Conservation (phyloP, 208 protist species). For the Strigomonas galati region DNA sequence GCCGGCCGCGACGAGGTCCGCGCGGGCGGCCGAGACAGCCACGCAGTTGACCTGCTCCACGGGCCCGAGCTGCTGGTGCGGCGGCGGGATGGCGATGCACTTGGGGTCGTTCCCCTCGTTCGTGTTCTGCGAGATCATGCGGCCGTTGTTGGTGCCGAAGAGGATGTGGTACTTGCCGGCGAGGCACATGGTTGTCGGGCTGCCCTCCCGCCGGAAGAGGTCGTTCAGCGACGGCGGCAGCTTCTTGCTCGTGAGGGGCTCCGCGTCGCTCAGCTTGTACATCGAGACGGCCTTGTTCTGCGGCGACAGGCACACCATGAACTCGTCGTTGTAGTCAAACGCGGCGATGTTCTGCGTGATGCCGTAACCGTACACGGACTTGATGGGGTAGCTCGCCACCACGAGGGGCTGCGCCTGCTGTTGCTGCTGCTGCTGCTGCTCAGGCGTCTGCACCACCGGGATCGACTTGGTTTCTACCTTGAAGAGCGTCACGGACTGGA, state of each 20-base stretch:
- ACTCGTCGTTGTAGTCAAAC: slow-evolving; percentile 84
- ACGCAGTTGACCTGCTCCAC: slow-evolving; percentile 63
- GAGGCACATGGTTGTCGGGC: slow-evolving; percentile 62
- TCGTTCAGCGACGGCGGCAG: slow-evolving; percentile 25
- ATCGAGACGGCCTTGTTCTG: slow-evolving; percentile 40
- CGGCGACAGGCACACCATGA: slow-evolving; percentile 56
- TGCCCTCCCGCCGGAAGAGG: slow-evolving; percentile 62
- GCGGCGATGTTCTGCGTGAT: slow-evolving; percentile 40
- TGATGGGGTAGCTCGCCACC: slow-evolving; percentile 46
- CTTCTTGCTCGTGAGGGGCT: slow-evolving; percentile 48
- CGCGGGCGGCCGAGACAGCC: slow-evolving; percentile 44
- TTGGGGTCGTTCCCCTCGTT: slow-evolving; percentile 34
- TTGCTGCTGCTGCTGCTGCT: slow-evolving; percentile 21
- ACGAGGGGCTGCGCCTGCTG: slow-evolving; percentile 19
- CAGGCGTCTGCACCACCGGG: slow-evolving; percentile 7
- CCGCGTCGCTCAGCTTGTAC: slow-evolving; percentile 51
- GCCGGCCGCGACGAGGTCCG: slow-evolving; percentile 71
- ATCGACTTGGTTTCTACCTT: slow-evolving; percentile 25
- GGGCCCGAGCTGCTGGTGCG: slow-evolving; percentile 1
- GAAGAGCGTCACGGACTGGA: slow-evolving; percentile 59
- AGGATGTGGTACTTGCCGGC: slow-evolving; percentile 79
- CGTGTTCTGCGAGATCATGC: slow-evolving; percentile 75
- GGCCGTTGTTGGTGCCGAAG: slow-evolving; percentile 68
- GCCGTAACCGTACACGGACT: slow-evolving; percentile 49
- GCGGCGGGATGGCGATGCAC: not conserved